Evolutionary conservation across 2,329 filamentous ascomycete species (phyloP).

Genomic region (Chrysoporthe puriensis): DNA sequence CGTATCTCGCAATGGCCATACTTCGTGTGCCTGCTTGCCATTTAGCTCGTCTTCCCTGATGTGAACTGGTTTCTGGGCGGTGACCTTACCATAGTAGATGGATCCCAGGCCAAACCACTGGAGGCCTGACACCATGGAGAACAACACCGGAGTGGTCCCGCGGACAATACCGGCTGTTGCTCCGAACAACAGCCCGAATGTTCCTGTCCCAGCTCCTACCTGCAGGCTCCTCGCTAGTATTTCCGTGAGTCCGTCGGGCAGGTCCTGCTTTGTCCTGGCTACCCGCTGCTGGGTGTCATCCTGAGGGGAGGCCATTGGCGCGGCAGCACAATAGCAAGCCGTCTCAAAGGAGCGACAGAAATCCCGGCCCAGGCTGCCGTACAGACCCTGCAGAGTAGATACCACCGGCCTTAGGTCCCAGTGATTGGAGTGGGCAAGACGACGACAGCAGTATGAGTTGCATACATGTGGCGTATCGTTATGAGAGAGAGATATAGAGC

Average conservation of each 20-base stretch:
- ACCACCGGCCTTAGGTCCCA: no score
- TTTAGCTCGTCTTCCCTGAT: background rate
- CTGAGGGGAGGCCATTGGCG: slow-evolving; percentile 8
- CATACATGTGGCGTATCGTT: no score
- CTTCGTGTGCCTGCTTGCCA: slow-evolving; percentile 23
- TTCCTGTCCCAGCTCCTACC: slow-evolving; percentile 64
- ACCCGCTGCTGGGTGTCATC: slow-evolving; percentile 5
- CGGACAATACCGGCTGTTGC: slow-evolving; percentile 73
- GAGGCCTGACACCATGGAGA: slow-evolving; percentile 71
- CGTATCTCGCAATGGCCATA: slow-evolving; percentile 51
- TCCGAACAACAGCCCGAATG: slow-evolving; percentile 65
- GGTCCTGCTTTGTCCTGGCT: slow-evolving; percentile 31
- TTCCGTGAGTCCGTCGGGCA: slow-evolving; percentile 49
- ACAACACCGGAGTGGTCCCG: slow-evolving; percentile 67
- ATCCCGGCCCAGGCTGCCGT: background rate
- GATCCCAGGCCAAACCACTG: slow-evolving; percentile 82
- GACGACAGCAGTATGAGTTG: no score
- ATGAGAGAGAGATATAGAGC: background rate
- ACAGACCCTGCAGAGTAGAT: no score
- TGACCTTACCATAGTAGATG: slow-evolving; percentile 69
- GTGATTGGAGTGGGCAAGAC: no score
- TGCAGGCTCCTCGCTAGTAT: slow-evolving; percentile 58
- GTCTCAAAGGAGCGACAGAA: background rate
- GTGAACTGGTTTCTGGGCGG: background rate
- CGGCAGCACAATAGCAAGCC: slow-evolving; percentile 9